Base-by-base conservation (phyloP, 768 basidiomycete genomes). In the Tylopilus plumbeoviolaceoides region DNA sequence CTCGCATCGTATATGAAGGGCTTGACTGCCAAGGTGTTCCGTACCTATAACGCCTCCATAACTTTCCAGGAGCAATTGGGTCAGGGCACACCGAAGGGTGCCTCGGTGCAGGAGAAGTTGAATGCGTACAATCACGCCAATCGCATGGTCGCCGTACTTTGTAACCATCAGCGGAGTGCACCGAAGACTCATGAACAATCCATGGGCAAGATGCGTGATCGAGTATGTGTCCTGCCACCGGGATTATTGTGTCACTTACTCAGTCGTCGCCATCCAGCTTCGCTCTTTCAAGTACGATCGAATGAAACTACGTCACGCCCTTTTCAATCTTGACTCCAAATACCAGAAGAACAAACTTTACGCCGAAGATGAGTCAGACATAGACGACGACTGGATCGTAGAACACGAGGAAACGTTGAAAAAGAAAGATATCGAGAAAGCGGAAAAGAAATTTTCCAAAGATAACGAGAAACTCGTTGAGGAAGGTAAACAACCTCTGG, bases 41-140 rank as follows among this genome's bases (percentile, higher is more conserved):
- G 97, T 92, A 99, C 97, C 47, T 99, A 90, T 75, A 99, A 99
- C 64, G 97, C 97, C 21, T 98, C 97, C 23, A 85, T 83, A 66
- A 97, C 95, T 2, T 97, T 98, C 77, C 93, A 98, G 67, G 78
- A 89, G 42, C 84, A 95, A 57, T 75, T 98, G 55, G 91, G 95
- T 60, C 78, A 84, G 56, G 81, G 82, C 48, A 87, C 80, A 8
- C 84, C 82, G 3, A 75, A 77, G 59, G 75, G 83, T 59, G 85
- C 82, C 1, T 85, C 89, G 3, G 75, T 91, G n/a, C 91, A 94
- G 62, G 95, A 99, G 75, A 98, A 97, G 74, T 77, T 98, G 44
- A 92, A 95, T 51, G 90, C 92, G 18, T 99, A 98, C 73, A 98
- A 98, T 63, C 88, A 91, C 44, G 95, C 97, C 10, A 98, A 99